These are phyloP conservation scores for Gnomoniopsis sp. DNA, from an alignment of 2,329 filamentous ascomycete species.

Conservation along the genomic window DNA sequence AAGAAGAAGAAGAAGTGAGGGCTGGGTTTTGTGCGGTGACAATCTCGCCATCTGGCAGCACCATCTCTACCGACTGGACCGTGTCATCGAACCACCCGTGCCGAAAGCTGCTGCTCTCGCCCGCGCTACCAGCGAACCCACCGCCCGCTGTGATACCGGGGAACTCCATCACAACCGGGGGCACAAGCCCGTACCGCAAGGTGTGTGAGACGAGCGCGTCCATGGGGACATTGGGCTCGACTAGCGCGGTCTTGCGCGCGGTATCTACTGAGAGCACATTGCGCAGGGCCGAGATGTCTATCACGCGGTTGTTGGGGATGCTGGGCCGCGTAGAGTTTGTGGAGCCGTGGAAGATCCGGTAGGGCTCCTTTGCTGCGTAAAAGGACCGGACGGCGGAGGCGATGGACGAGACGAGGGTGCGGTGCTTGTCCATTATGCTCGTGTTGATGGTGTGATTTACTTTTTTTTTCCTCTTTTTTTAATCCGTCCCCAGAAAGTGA, in stretches of 20 bases:
- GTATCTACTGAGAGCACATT: constrained; percentile 63
- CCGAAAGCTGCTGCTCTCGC: constrained; percentile 67
- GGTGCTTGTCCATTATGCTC: constrained; percentile 48
- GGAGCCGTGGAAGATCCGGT: constrained; percentile 73
- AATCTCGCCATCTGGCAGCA: constrained; percentile 64
- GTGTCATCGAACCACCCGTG: constrained; percentile 70
- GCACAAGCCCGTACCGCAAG: constrained; percentile 61
- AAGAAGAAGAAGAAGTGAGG: background rate
- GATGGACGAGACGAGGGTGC: constrained; percentile 43
- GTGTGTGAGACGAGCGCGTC: constrained; percentile 65
- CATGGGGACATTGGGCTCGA: constrained; percentile 70
- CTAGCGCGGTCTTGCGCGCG: constrained; percentile 54
- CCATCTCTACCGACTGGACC: constrained; percentile 63
- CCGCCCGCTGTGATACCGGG: constrained; percentile 72
- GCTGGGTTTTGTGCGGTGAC: constrained; percentile 43
- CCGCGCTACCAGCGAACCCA: constrained; percentile 67
- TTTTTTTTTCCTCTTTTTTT: no score
- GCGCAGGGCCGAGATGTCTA: constrained; percentile 64
- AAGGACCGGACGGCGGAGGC: constrained; percentile 44
- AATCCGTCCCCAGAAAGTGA: no score
- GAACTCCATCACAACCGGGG: constrained; percentile 73
- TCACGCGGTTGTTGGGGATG: constrained; percentile 37
- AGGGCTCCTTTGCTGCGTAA: constrained; percentile 51
- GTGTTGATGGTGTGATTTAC: no score
- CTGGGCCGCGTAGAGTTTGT: constrained; percentile 70